phyloP scores from a whole-genome alignment of 1,284 basidiomycete species.

The Pseudozyma sp. region DNA sequence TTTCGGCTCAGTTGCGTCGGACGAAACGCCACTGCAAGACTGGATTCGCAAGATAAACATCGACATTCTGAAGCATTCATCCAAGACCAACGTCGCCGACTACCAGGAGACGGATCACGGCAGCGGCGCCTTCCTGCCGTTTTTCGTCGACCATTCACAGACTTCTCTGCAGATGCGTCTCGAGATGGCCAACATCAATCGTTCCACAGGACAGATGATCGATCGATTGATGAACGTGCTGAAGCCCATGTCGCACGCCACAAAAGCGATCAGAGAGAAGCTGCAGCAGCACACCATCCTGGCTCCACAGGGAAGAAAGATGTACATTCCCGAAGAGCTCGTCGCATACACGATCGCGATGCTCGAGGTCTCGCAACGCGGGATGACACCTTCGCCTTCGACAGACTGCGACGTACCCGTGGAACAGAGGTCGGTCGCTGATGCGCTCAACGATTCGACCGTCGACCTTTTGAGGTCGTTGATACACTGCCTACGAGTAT shows the following conservation, averaged over 20 bases:
- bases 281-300: conserved; percentile 60
- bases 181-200: conserved; percentile 46
- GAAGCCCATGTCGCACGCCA: conserved; percentile 57
- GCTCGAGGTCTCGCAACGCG: conserved; percentile 63
- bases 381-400: conserved; percentile 50
- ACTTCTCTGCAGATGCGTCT: conserved; percentile 44
- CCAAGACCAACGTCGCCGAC: conserved; percentile 50
- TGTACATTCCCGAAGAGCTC: conserved; percentile 66
- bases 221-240: conserved; percentile 63
- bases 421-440: conserved; percentile 43
- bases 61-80: conserved; percentile 65
- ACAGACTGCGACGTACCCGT: conserved; percentile 35
- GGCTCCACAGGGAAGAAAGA: conserved; percentile 56
- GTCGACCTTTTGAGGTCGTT: conserved; percentile 57
- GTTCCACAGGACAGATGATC: conserved; percentile 60
- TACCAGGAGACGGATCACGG: conserved; percentile 61
- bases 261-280: conserved; percentile 43
- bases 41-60: conserved; percentile 69
- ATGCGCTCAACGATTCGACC: conserved; percentile 52
- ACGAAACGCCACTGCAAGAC: conserved; percentile 56
- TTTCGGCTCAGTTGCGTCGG: conserved; percentile 29
- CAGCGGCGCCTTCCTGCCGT: conserved; percentile 64
- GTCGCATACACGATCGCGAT: conserved; percentile 67
- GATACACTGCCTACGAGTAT: conserved; percentile 52
- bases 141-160: conserved; percentile 50